These are phyloP conservation scores for Zygosaccharomyces pseudobailii DNA, from an alignment of 1,139 yeast genomes.

Conservation along the genomic window DNA sequence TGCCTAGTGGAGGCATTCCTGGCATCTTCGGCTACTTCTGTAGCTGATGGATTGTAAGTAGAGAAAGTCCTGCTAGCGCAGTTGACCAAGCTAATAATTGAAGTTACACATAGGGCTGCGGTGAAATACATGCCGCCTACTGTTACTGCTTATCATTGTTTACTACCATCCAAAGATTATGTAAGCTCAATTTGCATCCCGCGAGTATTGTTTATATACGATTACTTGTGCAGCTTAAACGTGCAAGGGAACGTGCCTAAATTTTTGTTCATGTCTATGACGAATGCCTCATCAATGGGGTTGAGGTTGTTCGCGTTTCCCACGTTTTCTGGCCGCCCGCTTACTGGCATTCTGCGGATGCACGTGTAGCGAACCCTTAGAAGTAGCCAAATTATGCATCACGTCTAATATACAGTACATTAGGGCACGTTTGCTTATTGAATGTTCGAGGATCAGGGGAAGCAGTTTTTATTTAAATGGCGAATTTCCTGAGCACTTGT, in stretches of 20 bases:
- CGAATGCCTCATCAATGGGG: not conserved
- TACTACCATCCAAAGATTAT: not conserved
- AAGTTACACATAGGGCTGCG: not conserved
- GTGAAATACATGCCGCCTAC: not conserved
- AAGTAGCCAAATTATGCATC: not conserved
- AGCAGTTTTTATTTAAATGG: not conserved
- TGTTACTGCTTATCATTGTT: not conserved
- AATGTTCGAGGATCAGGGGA: not conserved
- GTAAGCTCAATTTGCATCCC: no score
- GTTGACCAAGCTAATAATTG: not conserved
- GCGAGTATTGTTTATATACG: not conserved
- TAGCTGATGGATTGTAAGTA: constrained; percentile 36
- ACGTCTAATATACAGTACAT: not conserved
- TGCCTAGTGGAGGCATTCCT: constrained; percentile 35
- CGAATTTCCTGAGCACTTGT: not conserved
- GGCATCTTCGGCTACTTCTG: constrained; percentile 38
- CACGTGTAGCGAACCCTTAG: not conserved
- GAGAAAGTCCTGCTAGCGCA: constrained; percentile 30
- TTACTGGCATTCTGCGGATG: not conserved
- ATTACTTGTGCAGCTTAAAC: not conserved
- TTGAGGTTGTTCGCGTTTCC: not conserved
- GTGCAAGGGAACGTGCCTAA: not conserved
- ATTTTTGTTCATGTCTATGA: not conserved
- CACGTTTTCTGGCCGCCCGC: not conserved
- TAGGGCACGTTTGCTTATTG: not conserved